Conservation (phyloP, 2,329 filamentous ascomycete species). For the Juglanconis juglandina region DNA sequence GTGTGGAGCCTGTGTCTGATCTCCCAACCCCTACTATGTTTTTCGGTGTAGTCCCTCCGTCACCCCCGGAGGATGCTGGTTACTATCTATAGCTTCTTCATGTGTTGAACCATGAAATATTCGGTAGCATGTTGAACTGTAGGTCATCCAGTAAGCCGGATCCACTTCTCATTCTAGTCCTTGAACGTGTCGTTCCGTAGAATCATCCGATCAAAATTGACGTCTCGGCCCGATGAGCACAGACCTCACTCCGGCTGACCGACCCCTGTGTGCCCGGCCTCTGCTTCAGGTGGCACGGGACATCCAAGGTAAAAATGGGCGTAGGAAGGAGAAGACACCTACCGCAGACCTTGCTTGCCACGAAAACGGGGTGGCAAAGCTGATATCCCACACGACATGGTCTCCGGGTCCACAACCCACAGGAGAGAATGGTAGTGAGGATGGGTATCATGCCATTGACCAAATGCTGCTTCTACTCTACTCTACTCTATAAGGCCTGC, state of each 20-base stretch:
- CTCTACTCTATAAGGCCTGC: constrained; percentile 75
- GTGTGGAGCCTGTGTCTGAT: neutral
- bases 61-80: no score
- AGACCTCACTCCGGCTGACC: constrained; percentile 2
- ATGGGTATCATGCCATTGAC: neutral
- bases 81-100: no score
- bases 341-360: neutral
- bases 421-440: neutral
- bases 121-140: no score
- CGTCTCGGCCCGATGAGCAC: constrained; percentile 7
- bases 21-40: neutral
- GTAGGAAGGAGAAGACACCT: neutral
- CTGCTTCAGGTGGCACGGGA: no score
- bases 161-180: no score
- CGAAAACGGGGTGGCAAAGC: neutral
- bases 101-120: no score
- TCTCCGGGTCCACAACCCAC: neutral
- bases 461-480: neutral
- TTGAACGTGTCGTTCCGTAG: no score
- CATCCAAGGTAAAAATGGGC: no score
- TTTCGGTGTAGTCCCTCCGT: no score
- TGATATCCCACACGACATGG: neutral
- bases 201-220: neutral
- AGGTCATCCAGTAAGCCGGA: no score
- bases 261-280: neutral